Conservation (phyloP, 148 eudicot genomes). For the Heliosperma pusillum region DNA sequence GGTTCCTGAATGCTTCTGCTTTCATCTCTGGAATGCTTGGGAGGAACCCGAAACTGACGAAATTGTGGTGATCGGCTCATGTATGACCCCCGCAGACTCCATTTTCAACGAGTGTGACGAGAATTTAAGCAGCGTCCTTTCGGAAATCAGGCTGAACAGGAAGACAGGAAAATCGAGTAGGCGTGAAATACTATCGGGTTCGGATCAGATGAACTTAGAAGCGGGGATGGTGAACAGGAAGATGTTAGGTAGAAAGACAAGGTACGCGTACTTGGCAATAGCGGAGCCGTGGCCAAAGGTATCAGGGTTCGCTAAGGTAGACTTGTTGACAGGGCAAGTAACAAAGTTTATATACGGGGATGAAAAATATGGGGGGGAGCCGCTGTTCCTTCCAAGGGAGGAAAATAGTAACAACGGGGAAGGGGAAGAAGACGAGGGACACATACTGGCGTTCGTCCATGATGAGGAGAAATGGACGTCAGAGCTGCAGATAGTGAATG, state of each 20-base stretch:
- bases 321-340: slow-evolving; percentile 48
- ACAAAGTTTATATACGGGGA: slow-evolving; percentile 56
- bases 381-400: slow-evolving; percentile 51
- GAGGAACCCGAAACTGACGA: slow-evolving; percentile 38
- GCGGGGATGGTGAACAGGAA: slow-evolving; percentile 45
- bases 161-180: slow-evolving; percentile 38
- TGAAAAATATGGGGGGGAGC: slow-evolving; percentile 70
- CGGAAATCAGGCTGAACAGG: slow-evolving; percentile 40
- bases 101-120: slow-evolving; percentile 33
- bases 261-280: slow-evolving; percentile 66
- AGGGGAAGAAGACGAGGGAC: slow-evolving; percentile 73
- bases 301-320: slow-evolving; percentile 78
- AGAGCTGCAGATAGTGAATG: slow-evolving; percentile 69
- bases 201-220: slow-evolving; percentile 35
- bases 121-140: too few species aligned
- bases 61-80: slow-evolving; percentile 46
- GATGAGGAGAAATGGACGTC: slow-evolving; percentile 61
- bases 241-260: slow-evolving; percentile 50
- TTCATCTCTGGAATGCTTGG: slow-evolving; percentile 64
- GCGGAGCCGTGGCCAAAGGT: slow-evolving; percentile 98
- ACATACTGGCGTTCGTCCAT: slow-evolving; percentile 62
- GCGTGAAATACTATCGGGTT: slow-evolving; percentile 32
- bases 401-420: not conserved
- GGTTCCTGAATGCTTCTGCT: slow-evolving; percentile 47
- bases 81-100: slow-evolving; percentile 54